Percentiles rank a stretch among this genome's conserved stretches.
These are phyloP conservation scores for Neophaeococcomyces mojaviensis DNA, from an alignment of 2,329 filamentous ascomycete species.

Conservation along the genomic window DNA sequence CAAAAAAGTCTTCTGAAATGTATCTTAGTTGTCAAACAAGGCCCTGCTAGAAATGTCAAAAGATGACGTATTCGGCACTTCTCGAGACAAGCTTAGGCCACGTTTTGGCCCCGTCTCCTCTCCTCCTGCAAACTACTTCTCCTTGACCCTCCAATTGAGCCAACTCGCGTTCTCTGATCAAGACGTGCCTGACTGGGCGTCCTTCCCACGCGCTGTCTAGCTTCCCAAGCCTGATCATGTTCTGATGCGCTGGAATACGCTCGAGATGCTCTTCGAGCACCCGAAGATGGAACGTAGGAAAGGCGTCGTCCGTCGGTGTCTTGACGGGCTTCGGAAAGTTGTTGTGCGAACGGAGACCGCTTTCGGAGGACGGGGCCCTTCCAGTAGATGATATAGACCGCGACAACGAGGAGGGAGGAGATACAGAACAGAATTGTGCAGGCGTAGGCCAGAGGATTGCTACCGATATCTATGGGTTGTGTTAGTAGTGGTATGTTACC, in stretches of 20 bases:
- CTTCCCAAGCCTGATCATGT: not conserved
- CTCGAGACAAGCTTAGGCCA: not conserved
- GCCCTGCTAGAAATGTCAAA: too few relatives aligned
- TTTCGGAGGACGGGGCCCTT: slow-evolving; percentile 54
- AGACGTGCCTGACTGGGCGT: slow-evolving; percentile 1
- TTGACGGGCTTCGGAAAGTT: slow-evolving; percentile 42
- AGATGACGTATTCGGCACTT: too few relatives aligned
- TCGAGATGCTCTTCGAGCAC: not conserved
- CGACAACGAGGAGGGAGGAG: slow-evolving; percentile 52
- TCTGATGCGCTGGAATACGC: slow-evolving; percentile 1
- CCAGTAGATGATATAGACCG: slow-evolving; percentile 61
- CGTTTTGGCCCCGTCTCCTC: not conserved
- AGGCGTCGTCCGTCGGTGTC: slow-evolving; percentile 26
- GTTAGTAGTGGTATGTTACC: slow-evolving; percentile 5
- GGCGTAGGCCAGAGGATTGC: slow-evolving; percentile 51
- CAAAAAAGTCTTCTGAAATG: too few relatives aligned
- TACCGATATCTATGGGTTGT: slow-evolving; percentile 42
- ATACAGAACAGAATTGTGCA: slow-evolving; percentile 59
- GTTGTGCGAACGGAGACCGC: slow-evolving; percentile 58
- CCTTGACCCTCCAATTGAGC: not conserved
- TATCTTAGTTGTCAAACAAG: too few relatives aligned
- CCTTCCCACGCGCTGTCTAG: not conserved
- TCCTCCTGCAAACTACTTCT: slow-evolving; percentile 5
- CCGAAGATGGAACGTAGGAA: slow-evolving; percentile 28
- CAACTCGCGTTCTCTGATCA: slow-evolving; percentile 1